These are phyloP conservation scores for Aleurites moluccanus DNA, from an alignment of 441 rosid species.

Conservation along the genomic window DNA sequence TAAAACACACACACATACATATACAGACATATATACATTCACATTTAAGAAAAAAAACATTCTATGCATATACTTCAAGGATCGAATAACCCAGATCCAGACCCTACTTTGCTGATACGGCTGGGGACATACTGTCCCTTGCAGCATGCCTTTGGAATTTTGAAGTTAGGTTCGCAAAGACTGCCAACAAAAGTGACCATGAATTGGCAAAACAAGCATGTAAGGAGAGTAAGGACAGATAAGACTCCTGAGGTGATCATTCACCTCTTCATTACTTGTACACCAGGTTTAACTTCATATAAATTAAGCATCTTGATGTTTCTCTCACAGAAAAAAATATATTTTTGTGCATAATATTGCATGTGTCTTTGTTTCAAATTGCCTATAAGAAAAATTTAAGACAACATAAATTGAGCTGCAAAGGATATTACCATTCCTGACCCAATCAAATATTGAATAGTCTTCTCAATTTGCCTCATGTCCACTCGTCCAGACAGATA, in stretches of 20 bases:
- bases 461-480: slow-evolving; percentile 92
- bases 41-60: neutral
- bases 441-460: slow-evolving; percentile 90
- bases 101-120: neutral
- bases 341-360: neutral
- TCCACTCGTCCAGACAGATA: slow-evolving; percentile 90
- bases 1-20: too few relatives aligned
- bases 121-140: neutral
- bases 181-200: neutral
- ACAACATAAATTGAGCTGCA: neutral
- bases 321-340: neutral
- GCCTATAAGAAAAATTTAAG: neutral
- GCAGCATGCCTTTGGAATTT: neutral
- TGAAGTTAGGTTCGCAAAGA: neutral
- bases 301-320: neutral
- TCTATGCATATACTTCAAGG: neutral
- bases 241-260: neutral
- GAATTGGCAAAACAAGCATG: neutral
- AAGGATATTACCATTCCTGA: slow-evolving; percentile 88
- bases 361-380: neutral
- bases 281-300: neutral
- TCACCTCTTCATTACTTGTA: neutral
- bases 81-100: neutral
- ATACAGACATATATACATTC: too few relatives aligned
- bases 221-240: neutral